phyloP scores from a whole-genome alignment of 2,329 filamentous ascomycete species.

The Lachnellula arida region DNA sequence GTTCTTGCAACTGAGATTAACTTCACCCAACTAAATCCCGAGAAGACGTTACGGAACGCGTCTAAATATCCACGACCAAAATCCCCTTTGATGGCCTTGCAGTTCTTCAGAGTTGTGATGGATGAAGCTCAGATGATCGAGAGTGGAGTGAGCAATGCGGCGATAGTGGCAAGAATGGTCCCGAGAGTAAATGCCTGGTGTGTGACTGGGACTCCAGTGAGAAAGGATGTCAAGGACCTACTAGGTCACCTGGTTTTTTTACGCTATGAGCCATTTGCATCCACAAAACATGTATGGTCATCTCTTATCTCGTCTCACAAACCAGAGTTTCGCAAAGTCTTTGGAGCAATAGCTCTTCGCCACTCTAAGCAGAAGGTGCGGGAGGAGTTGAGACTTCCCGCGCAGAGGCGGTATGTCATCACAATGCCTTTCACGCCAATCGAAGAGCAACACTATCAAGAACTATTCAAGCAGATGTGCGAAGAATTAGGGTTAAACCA shows the following conservation, averaged over 20 bases:
- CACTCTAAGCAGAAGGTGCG: slow-evolving; percentile 82
- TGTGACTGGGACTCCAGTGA: slow-evolving; percentile 84
- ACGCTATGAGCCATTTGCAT: slow-evolving; percentile 70
- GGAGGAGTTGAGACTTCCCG: slow-evolving; percentile 71
- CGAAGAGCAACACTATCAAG: slow-evolving; percentile 83
- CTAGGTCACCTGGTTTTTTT: slow-evolving; percentile 79
- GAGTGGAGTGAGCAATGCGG: slow-evolving; percentile 78
- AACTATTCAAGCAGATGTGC: slow-evolving; percentile 71
- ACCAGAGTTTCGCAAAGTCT: slow-evolving; percentile 61
- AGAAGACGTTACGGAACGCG: slow-evolving; percentile 58
- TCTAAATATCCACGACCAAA: slow-evolving; percentile 61
- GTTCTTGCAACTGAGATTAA: slow-evolving; percentile 78
- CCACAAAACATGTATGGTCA: slow-evolving; percentile 61
- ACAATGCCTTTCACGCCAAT: slow-evolving; percentile 86
- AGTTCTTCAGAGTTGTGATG: slow-evolving; percentile 65
- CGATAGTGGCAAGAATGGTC: slow-evolving; percentile 72
- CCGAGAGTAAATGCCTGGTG: slow-evolving; percentile 87
- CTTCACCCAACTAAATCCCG: slow-evolving; percentile 65
- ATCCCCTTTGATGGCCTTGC: slow-evolving; percentile 75
- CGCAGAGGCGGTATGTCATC: slow-evolving; percentile 81
- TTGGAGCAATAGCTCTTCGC: slow-evolving; percentile 68
- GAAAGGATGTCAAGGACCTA: slow-evolving; percentile 73
- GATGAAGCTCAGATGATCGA: slow-evolving; percentile 92
- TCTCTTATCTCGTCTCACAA: slow-evolving; percentile 58
- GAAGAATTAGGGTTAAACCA: slow-evolving; percentile 61